These are phyloP conservation scores for Wickerhamiella siamensis DNA, from an alignment of 805 yeast species.

Conservation along the genomic window DNA sequence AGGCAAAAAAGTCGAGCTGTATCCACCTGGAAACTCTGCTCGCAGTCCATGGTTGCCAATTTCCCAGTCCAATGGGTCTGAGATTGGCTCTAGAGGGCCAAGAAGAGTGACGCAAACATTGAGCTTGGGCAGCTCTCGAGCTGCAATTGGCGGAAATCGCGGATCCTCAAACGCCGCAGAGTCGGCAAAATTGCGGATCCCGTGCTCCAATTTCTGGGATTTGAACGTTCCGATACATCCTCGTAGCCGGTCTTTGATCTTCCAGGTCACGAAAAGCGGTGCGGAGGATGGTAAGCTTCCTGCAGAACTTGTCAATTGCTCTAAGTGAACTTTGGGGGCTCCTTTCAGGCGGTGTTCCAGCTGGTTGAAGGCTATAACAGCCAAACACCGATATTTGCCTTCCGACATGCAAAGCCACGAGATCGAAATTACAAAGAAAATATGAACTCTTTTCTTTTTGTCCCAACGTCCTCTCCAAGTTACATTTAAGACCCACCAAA, in stretches of 20 bases:
- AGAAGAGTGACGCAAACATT: constrained; percentile 51
- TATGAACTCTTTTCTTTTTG: no score
- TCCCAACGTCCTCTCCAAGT: no score
- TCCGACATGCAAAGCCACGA: background rate
- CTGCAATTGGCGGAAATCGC: constrained; percentile 53
- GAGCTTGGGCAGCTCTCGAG: constrained; percentile 39
- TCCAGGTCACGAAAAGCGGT: constrained; percentile 88
- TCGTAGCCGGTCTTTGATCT: constrained; percentile 33
- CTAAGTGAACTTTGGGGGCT: background rate
- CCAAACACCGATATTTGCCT: background rate
- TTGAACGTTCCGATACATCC: constrained; percentile 93
- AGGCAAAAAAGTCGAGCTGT: constrained; percentile 76
- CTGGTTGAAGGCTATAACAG: background rate
- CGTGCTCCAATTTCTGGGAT: constrained; percentile 37
- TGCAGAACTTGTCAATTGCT: background rate
- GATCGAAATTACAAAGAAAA: no score
- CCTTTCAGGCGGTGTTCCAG: background rate
- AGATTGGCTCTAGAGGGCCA: constrained; percentile 39
- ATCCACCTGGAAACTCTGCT: constrained; percentile 35
- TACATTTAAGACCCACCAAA: no score
- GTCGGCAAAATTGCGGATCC: constrained; percentile 48
- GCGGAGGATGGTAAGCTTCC: background rate
- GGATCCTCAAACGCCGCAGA: constrained; percentile 65
- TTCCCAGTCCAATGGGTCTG: constrained; percentile 55
- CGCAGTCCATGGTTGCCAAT: constrained; percentile 74